Conservation (phyloP, 2,329 filamentous ascomycete species). For the Colletotrichum ledebouriae region DNA sequence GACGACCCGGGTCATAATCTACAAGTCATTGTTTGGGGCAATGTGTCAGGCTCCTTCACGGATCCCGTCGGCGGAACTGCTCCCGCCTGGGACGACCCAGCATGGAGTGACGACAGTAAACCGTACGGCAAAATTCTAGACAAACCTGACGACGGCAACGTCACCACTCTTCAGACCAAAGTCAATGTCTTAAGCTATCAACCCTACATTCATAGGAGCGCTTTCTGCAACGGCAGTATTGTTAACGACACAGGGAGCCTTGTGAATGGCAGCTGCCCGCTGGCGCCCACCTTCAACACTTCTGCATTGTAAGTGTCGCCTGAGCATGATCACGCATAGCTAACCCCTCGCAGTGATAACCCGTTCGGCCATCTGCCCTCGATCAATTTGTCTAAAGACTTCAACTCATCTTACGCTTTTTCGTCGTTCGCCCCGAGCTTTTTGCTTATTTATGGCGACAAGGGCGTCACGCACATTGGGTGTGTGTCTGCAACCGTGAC, state of each 20-base stretch:
- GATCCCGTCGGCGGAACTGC: slow-evolving; percentile 60
- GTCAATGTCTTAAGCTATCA: slow-evolving; percentile 84
- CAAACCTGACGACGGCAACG: slow-evolving; percentile 67
- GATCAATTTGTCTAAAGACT: slow-evolving; percentile 79
- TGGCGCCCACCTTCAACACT: slow-evolving; percentile 77
- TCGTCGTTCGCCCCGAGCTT: slow-evolving; percentile 83
- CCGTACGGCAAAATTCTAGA: slow-evolving; percentile 83
- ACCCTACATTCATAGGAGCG: slow-evolving; percentile 67
- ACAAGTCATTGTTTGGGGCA: slow-evolving; percentile 87
- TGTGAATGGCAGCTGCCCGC: slow-evolving; percentile 77
- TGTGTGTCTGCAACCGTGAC: slow-evolving; percentile 89
- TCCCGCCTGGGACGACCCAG: slow-evolving; percentile 69
- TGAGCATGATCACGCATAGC: neutral
- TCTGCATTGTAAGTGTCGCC: slow-evolving; percentile 52
- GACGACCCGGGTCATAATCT: slow-evolving; percentile 73
- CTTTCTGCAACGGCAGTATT: slow-evolving; percentile 76
- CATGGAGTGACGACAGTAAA: slow-evolving; percentile 72
- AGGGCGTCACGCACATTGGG: slow-evolving; percentile 72
- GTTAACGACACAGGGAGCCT: slow-evolving; percentile 67
- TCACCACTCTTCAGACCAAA: slow-evolving; percentile 79
- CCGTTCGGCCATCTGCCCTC: slow-evolving; percentile 70
- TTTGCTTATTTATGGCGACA: slow-evolving; percentile 81
- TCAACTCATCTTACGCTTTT: slow-evolving; percentile 88
- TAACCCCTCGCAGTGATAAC: slow-evolving; percentile 13
- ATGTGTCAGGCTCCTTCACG: slow-evolving; percentile 82